Evolutionary conservation across 2,329 filamentous ascomycete genomes (phyloP).

Genomic region (Paracoccidioides brasiliensis): DNA sequence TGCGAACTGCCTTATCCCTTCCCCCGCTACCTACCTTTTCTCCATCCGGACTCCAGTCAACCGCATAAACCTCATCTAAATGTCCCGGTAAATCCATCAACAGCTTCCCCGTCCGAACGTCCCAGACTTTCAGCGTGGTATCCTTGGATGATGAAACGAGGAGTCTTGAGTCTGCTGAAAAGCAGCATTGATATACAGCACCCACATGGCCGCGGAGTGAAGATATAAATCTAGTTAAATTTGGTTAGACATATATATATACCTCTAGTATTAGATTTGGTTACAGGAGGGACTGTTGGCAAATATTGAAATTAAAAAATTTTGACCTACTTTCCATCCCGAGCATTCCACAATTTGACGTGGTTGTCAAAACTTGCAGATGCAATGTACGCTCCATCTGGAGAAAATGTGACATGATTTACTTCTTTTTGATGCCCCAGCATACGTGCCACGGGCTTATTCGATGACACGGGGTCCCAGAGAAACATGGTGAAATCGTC

Average conservation of each 20-base stretch:
- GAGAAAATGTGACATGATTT: constrained; percentile 89
- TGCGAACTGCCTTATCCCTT: constrained; percentile 65
- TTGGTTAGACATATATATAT: constrained; percentile 2
- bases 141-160: constrained; percentile 83
- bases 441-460: constrained; percentile 75
- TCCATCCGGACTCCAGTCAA: constrained; percentile 91
- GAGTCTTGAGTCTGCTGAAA: constrained; percentile 82
- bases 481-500: constrained; percentile 96
- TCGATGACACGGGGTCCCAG: constrained; percentile 69
- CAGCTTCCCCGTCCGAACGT: constrained; percentile 72
- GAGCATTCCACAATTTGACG: constrained; percentile 79
- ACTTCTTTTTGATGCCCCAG: constrained; percentile 95
- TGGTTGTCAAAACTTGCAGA: constrained; percentile 89
- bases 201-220: constrained; percentile 82
- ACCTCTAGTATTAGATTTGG: constrained; percentile 2
- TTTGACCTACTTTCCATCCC: constrained; percentile 44
- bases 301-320: neutral
- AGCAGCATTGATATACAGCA: constrained; percentile 83
- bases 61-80: constrained; percentile 82
- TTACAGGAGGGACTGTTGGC: neutral
- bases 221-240: constrained; percentile 54
- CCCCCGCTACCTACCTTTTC: constrained; percentile 81
- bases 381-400: constrained; percentile 76
- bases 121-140: constrained; percentile 90
- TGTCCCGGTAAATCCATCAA: constrained; percentile 76